phyloP scores from a whole-genome alignment of 495 filamentous ascomycete genomes.

The Tuber calosporum region DNA sequence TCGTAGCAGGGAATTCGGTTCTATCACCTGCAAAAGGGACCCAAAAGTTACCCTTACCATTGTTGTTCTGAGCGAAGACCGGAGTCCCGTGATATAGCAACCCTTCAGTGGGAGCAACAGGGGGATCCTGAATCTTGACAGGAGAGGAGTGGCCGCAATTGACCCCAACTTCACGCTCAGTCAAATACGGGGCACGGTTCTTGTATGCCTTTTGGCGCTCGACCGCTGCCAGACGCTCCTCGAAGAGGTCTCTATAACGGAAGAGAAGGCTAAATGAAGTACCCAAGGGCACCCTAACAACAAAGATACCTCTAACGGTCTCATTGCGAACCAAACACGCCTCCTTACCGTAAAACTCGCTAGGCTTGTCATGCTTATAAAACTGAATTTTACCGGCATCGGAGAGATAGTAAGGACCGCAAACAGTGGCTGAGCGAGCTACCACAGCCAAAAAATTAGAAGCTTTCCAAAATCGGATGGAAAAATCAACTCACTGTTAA shows the following conservation, averaged over 20 bases:
- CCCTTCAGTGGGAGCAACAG: background rate
- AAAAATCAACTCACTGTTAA: constrained; percentile 21
- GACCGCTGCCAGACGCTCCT: constrained; percentile 9
- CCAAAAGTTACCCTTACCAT: constrained; percentile 9
- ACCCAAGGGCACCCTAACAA: constrained; percentile 24
- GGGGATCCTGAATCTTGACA: background rate
- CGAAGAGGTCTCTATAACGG: constrained; percentile 14
- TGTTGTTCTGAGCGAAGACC: background rate
- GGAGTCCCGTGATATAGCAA: background rate
- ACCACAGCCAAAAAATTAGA: constrained; percentile 1
- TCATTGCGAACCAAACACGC: constrained; percentile 36
- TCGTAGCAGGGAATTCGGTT: constrained; percentile 22
- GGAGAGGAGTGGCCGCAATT: constrained; percentile 21
- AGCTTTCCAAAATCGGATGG: background rate
- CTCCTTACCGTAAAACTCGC: constrained; percentile 27
- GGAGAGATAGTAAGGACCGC: constrained; percentile 14
- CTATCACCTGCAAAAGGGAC: constrained; percentile 6
- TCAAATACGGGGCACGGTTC: constrained; percentile 6
- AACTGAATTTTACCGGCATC: constrained; percentile 33
- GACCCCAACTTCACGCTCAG: constrained; percentile 32
- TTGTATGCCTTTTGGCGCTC: constrained; percentile 17
- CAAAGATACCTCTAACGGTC: constrained; percentile 18
- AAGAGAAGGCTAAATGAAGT: constrained; percentile 9
- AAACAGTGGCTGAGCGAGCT: constrained; percentile 8
- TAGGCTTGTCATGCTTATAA: constrained; percentile 33